These are phyloP conservation scores for Citeromyces siamensis DNA, from an alignment of 1,139 yeast species.

Conservation along the genomic window DNA sequence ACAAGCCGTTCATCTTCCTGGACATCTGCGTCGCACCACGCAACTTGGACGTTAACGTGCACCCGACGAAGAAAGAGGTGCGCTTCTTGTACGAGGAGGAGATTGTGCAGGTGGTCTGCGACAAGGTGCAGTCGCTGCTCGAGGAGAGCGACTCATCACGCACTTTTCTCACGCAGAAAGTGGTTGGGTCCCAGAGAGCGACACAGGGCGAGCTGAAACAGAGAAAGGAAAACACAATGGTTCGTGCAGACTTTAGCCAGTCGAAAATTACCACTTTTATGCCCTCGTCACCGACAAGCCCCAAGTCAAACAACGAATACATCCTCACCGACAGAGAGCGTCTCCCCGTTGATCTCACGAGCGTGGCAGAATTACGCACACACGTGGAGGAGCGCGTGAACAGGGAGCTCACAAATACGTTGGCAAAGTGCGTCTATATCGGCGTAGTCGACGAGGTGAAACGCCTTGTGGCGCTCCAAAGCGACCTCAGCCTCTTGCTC, in stretches of 20 bases:
- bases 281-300: conserved; percentile 4
- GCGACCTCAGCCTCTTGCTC: conserved; percentile 62
- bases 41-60: conserved; percentile 84
- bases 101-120: conserved; percentile 51
- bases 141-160: conserved; percentile 58
- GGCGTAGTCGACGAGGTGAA: conserved; percentile 70
- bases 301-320: conserved; percentile 7
- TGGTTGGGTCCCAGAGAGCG: conserved; percentile 12
- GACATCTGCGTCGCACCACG: conserved; percentile 52
- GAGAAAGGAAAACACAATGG: conserved; percentile 51
- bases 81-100: conserved; percentile 81
- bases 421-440: conserved; percentile 61
- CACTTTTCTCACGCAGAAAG: conserved; percentile 53
- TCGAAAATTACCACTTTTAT: conserved; percentile 37
- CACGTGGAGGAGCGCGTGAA: conserved; percentile 36
- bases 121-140: conserved; percentile 34
- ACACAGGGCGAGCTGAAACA: conserved; percentile 3
- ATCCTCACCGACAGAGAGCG: conserved; percentile 12
- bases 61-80: conserved; percentile 93
- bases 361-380: conserved; percentile 40
- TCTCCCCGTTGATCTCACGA: conserved; percentile 35
- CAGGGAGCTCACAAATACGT: conserved; percentile 46
- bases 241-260: conserved; percentile 67
- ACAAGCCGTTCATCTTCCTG: conserved; percentile 67
- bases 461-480: conserved; percentile 72